Evolutionary conservation across 2,329 filamentous ascomycete species (phyloP), one percentile per base, ranked within the genome.

Genomic region (Colletotrichum spinosum): DNA sequence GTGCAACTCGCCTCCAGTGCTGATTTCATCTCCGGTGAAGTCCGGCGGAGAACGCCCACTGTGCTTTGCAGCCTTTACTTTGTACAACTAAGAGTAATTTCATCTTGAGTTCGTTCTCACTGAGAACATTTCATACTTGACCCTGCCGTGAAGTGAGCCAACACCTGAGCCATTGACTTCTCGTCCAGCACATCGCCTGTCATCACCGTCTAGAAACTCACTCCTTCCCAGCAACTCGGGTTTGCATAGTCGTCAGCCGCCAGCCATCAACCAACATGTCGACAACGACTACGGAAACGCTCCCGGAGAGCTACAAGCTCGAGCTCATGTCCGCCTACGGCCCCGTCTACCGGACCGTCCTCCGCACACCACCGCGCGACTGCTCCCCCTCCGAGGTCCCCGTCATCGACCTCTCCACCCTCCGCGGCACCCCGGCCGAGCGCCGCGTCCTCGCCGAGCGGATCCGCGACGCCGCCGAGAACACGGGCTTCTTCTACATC

Each of bases 401-500:
- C 0, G 70, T 84, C 37, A 81, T 84, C 52, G 81, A 83, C 55
- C 70, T 85, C 6, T 69, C 75, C 1, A 66, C 69, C 2, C 75
- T 79, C 6, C 72, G 77, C 33, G 76, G 80, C 33, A 69, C 73
- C 3, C 51, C 78, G 0, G 70, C 74, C 9, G 75, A 76, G 4
- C 76, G 80, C 0, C 75, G 77, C 34, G 68, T 67, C 2, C 70
- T 84, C 1, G 81, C 82, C 0, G 60, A 68, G 3, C 68, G 75
- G 34, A 76, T 84, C 7, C 75, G 75, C 55, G 70, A 73, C 9
- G 80, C 81, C 0, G 77, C 80, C 7, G 72, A 80, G 34, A 80
- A 77, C 44, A 82, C 76, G 0, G 81, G 81, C 0, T 83, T 83
- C 69, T 83, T 84, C 69, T 83, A 83, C 63, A 74, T 83, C 62